Conservation (phyloP, 2,329 filamentous ascomycete genomes). For the Claviceps purpurea region DNA sequence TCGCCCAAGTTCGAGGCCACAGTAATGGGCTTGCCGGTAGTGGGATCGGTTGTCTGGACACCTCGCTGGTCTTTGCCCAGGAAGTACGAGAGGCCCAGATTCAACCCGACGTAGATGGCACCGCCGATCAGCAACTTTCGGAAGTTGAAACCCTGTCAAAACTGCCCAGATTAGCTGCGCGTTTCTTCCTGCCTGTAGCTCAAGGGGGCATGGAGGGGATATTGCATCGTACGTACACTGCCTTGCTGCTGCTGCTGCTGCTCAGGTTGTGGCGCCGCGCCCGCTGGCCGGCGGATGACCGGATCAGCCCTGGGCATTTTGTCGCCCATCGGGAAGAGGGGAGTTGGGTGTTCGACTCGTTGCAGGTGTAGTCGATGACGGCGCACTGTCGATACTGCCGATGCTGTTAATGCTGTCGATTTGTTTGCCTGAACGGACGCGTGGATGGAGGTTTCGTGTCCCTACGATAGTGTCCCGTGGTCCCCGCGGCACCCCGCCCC, state of each 20-base stretch:
- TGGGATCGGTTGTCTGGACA: conserved; percentile 34
- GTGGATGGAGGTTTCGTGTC: neutral
- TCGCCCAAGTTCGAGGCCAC: conserved; percentile 39
- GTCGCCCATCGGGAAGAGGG: neutral
- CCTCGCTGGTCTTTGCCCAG: conserved; percentile 33
- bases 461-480: too few species aligned
- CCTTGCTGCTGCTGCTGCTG: conserved; percentile 5
- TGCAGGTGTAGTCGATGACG: neutral
- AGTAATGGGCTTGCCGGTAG: conserved; percentile 35
- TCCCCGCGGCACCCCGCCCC: too few species aligned
- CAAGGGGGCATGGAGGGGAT: neutral
- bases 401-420: too few species aligned
- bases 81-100: conserved; percentile 42
- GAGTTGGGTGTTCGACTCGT: neutral
- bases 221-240: conserved; percentile 11
- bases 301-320: conserved; percentile 2
- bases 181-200: neutral
- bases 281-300: conserved; percentile 9
- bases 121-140: conserved; percentile 38
- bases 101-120: conserved; percentile 45
- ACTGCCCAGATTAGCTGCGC: neutral
- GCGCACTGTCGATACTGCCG: too few species aligned
- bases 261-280: conserved; percentile 8
- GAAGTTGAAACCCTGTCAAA: conserved; percentile 22
- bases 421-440: neutral